These are phyloP conservation scores for Codiaeum variegatum DNA, from an alignment of 441 rosid genomes.

Conservation along the genomic window DNA sequence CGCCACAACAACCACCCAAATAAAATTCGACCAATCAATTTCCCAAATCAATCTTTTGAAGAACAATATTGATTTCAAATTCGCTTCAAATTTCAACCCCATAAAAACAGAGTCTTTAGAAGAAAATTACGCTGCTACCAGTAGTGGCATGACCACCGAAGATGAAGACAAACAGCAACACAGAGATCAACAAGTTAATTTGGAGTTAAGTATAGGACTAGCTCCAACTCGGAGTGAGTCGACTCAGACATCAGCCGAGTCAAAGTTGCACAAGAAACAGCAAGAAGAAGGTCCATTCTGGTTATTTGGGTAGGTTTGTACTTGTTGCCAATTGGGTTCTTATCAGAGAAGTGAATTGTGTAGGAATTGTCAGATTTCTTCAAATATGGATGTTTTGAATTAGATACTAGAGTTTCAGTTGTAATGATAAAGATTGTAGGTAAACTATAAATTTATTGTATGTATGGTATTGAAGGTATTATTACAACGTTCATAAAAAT, in stretches of 20 bases:
- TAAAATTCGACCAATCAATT: constrained; percentile 18
- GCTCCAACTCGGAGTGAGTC: constrained; percentile 26
- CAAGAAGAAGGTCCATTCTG: background rate
- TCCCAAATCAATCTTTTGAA: constrained; percentile 10
- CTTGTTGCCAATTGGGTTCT: constrained; percentile 50
- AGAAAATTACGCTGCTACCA: constrained; percentile 24
- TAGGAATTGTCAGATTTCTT: constrained; percentile 26
- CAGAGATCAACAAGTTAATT: constrained; percentile 16
- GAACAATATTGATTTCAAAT: constrained; percentile 10
- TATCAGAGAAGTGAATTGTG: constrained; percentile 39
- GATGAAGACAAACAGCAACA: background rate
- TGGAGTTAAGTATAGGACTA: constrained; percentile 22
- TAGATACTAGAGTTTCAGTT: no score
- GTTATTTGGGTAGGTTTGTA: constrained; percentile 33
- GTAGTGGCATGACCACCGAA: constrained; percentile 26
- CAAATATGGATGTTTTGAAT: no score
- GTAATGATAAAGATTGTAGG: no score
- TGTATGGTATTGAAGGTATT: background rate
- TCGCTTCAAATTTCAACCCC: constrained; percentile 2
- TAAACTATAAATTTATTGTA: no score
- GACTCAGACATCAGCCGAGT: constrained; percentile 35
- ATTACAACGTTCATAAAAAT: background rate
- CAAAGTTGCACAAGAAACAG: constrained; percentile 19
- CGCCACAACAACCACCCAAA: constrained; percentile 1
- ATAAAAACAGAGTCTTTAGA: constrained; percentile 19